These are phyloP conservation scores for Purpureocillium takamizusanense DNA, from an alignment of 2,329 filamentous ascomycete genomes.

Conservation along the genomic window DNA sequence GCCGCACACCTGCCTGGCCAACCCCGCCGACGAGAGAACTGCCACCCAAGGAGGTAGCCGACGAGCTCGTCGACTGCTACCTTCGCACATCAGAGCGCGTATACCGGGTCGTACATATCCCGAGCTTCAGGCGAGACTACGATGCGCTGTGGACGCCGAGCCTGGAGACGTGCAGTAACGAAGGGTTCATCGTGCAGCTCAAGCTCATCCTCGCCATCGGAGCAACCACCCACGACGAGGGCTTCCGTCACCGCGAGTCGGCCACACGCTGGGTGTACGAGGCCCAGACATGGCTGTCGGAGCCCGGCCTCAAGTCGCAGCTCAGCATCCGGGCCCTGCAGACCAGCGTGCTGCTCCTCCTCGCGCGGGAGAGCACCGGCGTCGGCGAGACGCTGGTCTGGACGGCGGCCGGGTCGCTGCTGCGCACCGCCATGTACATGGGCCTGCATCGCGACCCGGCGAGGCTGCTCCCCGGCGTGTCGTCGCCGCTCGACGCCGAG, in stretches of 20 bases:
- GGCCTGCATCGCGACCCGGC: constrained; percentile 41
- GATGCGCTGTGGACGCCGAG: constrained; percentile 37
- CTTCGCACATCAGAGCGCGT: constrained; percentile 36
- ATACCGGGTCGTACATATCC: constrained; percentile 42
- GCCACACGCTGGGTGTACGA: constrained; percentile 51
- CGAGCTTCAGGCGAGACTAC: constrained; percentile 38
- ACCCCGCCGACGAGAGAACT: constrained; percentile 27
- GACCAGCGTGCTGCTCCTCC: constrained; percentile 29
- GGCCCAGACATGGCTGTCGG: constrained; percentile 43
- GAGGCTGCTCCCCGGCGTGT: constrained; percentile 19
- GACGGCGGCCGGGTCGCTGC: constrained; percentile 33
- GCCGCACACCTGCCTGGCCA: no score
- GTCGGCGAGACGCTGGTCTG: constrained; percentile 37
- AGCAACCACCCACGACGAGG: constrained; percentile 37
- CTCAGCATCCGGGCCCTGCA: constrained; percentile 41
- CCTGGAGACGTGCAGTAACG: constrained; percentile 17
- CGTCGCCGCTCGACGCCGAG: constrained; percentile 26
- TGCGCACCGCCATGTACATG: constrained; percentile 38
- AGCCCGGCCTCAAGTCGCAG: constrained; percentile 42
- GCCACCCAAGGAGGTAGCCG: constrained; percentile 34
- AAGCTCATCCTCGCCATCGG: constrained; percentile 52
- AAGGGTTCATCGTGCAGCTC: constrained; percentile 43
- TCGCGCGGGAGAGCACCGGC: constrained; percentile 26
- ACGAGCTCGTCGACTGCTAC: constrained; percentile 39
- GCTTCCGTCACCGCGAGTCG: constrained; percentile 36